Evolutionary conservation across 805 yeast genomes (phyloP), one percentile per base, ranked within the genome.

Genomic region (Candida incommunis): DNA sequence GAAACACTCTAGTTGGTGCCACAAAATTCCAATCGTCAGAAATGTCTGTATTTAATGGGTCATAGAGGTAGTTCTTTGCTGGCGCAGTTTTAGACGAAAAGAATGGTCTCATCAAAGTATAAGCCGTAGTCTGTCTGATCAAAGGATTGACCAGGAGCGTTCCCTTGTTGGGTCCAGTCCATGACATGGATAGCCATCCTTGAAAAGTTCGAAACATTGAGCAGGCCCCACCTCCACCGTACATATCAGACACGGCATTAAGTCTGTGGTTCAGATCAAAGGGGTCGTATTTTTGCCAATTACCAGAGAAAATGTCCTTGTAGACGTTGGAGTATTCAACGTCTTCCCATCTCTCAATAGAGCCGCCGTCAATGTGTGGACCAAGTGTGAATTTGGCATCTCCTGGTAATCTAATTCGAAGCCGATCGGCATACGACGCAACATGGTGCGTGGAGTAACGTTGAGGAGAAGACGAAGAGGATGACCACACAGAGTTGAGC

Each of bases 341-440:
- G 51, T 70, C 72, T 50, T 69, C 72, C 74, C 74, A 70, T 42
- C 74, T 51, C 49, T 68, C 73, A 29, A 69, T 53, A 1, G 69
- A 60, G 13, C 70, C 66, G n/a, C 67, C 58, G 48, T 69, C 73
- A n/a, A 60, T 53, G 44, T 69, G 73, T 21, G 67, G 61, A 24
- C 64, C 66, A 35, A 68, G 56, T 3, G 67, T 46, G 23, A 56
- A 50, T 26, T 31, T 25, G 20, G 47, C 49, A 24, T 57, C 61
- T 4, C 72, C 72, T 0, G 72, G 69, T 9, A 54, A 53, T 40
- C 72, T 55, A 40, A 69, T 63, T 43, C 72, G 54, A 27, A 68
- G 53, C 20, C 71, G 53, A 51, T 69, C 73, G n/a, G 69, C 70
- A 49, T 69, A 69, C 13, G 61, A 56, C 18, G 68, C 53, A 31